Evolutionary conservation across 1,284 basidiomycete genomes (phyloP).

Genomic region (Trichosporon sp.): DNA sequence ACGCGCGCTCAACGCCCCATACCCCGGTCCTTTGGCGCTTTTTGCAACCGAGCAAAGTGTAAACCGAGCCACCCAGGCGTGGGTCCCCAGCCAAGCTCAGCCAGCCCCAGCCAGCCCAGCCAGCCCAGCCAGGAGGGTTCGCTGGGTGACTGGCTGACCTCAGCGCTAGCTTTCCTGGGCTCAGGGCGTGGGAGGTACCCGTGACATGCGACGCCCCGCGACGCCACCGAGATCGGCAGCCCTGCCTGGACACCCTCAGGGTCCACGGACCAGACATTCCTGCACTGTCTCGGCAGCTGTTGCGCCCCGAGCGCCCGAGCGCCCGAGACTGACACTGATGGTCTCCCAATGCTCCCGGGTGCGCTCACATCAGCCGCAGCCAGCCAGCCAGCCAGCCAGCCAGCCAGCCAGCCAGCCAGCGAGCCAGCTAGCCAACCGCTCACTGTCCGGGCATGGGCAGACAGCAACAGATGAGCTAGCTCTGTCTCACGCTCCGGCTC

Average conservation of each 20-base stretch:
- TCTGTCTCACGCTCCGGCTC: neutral
- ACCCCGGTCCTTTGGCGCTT: neutral
- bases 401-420: no score
- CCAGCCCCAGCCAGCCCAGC: no score
- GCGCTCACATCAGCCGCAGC: constrained; percentile 4
- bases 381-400: no score
- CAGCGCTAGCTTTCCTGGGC: no score
- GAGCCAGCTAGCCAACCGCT: neutral
- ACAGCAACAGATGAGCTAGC: neutral
- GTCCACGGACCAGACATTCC: neutral
- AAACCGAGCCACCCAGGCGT: no score
- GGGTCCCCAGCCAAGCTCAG: no score
- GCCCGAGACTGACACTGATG: no score
- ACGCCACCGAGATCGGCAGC: constrained; percentile 13
- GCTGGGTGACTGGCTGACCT: neutral
- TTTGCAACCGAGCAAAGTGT: neutral
- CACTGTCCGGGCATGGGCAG: neutral
- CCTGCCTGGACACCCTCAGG: neutral
- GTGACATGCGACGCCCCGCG: constrained; percentile 2
- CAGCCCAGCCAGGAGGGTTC: no score
- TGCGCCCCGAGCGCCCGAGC: no score
- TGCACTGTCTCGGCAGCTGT: neutral
- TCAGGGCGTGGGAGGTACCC: neutral
- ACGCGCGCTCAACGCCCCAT: neutral
- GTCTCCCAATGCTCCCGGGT: neutral